These are phyloP conservation scores for Gentiana dahurica DNA, from an alignment of 257 asterid species.

Conservation along the genomic window DNA sequence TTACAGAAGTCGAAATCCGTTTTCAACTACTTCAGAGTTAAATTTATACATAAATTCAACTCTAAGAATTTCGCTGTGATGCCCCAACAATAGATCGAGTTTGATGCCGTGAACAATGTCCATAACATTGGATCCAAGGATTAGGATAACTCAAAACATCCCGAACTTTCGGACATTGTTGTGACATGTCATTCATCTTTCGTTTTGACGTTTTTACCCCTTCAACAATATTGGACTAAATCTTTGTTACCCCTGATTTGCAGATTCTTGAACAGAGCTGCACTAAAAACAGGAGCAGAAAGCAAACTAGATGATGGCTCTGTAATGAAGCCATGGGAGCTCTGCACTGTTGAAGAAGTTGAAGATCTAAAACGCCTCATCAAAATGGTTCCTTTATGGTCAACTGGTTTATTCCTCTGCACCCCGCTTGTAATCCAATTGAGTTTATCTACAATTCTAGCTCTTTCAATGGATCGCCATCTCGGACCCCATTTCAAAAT, in stretches of 20 bases:
- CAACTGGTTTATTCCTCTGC: conserved; percentile 50
- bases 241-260: background rate
- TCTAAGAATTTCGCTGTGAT: too few relatives aligned
- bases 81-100: too few relatives aligned
- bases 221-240: too few relatives aligned
- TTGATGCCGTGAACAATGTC: too few relatives aligned
- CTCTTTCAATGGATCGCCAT: conserved; percentile 59
- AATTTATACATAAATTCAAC: too few relatives aligned
- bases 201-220: too few relatives aligned
- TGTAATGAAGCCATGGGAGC: conserved; percentile 29
- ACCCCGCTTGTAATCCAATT: conserved; percentile 52
- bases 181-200: too few relatives aligned
- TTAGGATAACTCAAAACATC: too few relatives aligned
- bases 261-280: conserved; percentile 67
- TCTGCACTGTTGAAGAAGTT: conserved; percentile 43
- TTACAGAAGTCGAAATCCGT: too few relatives aligned
- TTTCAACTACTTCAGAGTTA: too few relatives aligned
- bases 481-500: conserved; percentile 32
- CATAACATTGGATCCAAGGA: too few relatives aligned
- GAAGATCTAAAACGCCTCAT: conserved; percentile 52
- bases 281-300: conserved; percentile 31
- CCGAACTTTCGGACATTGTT: too few relatives aligned
- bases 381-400: conserved; percentile 56
- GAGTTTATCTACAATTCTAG: conserved; percentile 49
- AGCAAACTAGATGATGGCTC: conserved; percentile 9